phyloP scores from a whole-genome alignment of 768 basidiomycete genomes.

The Cystofilobasidium ferigula region DNA sequence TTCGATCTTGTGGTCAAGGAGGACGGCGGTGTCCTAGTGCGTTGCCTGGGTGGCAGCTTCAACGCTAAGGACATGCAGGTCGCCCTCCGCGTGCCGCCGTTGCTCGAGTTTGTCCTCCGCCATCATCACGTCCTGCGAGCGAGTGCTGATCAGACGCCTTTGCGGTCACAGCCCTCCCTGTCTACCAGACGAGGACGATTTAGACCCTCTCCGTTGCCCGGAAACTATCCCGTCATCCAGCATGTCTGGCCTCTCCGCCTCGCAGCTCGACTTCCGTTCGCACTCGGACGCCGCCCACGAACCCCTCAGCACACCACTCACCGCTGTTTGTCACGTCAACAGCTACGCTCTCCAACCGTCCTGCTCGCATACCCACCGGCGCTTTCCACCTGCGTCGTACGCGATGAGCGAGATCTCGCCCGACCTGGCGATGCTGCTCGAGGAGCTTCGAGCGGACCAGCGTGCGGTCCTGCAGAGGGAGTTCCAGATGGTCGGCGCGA shows the following conservation, averaged over 20 bases:
- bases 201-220: too few relatives aligned
- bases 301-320: too few relatives aligned
- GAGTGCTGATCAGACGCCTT: background rate
- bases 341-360: background rate
- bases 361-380: background rate
- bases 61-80: background rate
- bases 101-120: slow-evolving; percentile 7
- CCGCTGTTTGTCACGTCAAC: background rate
- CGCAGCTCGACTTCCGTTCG: too few relatives aligned
- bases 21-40: slow-evolving; percentile 7
- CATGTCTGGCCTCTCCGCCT: too few relatives aligned
- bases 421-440: slow-evolving; percentile 19
- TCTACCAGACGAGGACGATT: background rate
- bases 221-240: too few relatives aligned
- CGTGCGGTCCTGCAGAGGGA: slow-evolving; percentile 16
- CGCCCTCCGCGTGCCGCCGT: slow-evolving; percentile 3
- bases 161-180: background rate
- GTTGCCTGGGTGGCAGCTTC: slow-evolving; percentile 23
- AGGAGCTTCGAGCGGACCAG: slow-evolving; percentile 23
- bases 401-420: slow-evolving; percentile 22
- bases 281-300: background rate
- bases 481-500: slow-evolving; percentile 14
- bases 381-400: slow-evolving; percentile 3
- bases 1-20: slow-evolving; percentile 16
- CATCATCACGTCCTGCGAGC: background rate